Percentiles rank a stretch among this genome's conserved stretches.
These are phyloP conservation scores for Eustoma russellianum DNA, from an alignment of 257 asterid genomes.

Conservation along the genomic window DNA sequence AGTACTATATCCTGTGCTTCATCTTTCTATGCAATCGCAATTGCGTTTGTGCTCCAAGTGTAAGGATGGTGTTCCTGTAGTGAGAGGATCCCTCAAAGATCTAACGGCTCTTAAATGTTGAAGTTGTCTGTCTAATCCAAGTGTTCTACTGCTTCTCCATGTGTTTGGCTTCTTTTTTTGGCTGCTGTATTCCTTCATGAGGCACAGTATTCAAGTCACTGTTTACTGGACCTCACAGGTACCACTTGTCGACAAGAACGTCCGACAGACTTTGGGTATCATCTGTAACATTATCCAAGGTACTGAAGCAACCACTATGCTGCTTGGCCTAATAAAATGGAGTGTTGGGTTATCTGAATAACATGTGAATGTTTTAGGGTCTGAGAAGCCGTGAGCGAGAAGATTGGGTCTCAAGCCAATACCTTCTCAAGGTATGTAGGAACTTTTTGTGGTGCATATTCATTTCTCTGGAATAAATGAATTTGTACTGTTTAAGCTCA, in stretches of 20 bases:
- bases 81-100: too few species aligned
- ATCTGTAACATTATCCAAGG: conserved; percentile 76
- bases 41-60: too few species aligned
- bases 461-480: not conserved
- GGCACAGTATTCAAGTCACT: too few species aligned
- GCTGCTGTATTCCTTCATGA: too few species aligned
- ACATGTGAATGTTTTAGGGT: conserved; percentile 40
- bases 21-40: too few species aligned
- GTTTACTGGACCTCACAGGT: conserved; percentile 44
- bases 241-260: conserved; percentile 83
- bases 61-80: too few species aligned
- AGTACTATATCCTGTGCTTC: too few species aligned
- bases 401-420: conserved; percentile 82
- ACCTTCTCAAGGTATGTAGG: conserved; percentile 57
- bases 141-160: too few species aligned
- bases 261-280: conserved; percentile 56
- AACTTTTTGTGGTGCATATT: not conserved
- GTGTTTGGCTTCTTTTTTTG: too few species aligned
- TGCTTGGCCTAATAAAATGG: too few species aligned
- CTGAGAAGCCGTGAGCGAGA: conserved; percentile 87
- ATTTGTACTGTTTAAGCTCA: conserved; percentile 1
- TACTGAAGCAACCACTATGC: conserved; percentile 14
- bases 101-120: too few species aligned
- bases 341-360: not conserved
- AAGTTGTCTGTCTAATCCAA: too few species aligned